Base-by-base conservation (phyloP, 768 basidiomycete genomes). In the Phaeolepiota aurea region DNA sequence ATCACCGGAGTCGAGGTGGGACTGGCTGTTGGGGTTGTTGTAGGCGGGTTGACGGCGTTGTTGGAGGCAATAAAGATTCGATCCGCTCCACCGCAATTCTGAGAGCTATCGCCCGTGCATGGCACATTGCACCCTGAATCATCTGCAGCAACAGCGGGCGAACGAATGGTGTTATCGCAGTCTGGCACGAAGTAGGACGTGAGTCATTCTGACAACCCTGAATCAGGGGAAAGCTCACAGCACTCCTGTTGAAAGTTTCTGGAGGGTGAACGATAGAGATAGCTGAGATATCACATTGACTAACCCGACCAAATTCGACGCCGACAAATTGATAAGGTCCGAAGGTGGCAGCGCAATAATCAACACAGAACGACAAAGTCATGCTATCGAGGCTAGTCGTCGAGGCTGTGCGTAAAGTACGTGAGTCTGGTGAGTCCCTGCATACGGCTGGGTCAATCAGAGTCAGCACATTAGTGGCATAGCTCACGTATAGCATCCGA, bases 71-170 rank as follows among this genome's bases (percentile, higher is more conserved):
- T 28, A n/a, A 28, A 28, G 9, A 38, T 38, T 10, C 37, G n/a
- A 31, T 41, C 34, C 16, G 44, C 28, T 7, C 42, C 50, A 11
- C 50, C 50, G 38, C 50, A 52, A 10, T 34, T 22, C 34, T 50
- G 32, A 5, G 43, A 16, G 5, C 33, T 13, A 32, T 52, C 38
- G 3, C 50, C 48, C 5, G 43, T 38, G 33, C 50, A 52, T 20
- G 50, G 37, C 48, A 49, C 44, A 37, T 44, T 49, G 30, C 50
- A 52, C n/a, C 46, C 45, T 10, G 37, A 15, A n/a, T 19, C 13
- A 23, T 14, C 12, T 3, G 38, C 39, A n/a, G n/a, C 7, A 20
- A 15, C 31, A 9, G 23, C 22, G 9, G 43, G 20, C 12, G 19
- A 30, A 13, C 21, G 30, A 14, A 47, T 44, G 3, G 31, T 20